phyloP scores from a whole-genome alignment of 2,329 filamentous ascomycete species.

The Sporothrix pallida region DNA sequence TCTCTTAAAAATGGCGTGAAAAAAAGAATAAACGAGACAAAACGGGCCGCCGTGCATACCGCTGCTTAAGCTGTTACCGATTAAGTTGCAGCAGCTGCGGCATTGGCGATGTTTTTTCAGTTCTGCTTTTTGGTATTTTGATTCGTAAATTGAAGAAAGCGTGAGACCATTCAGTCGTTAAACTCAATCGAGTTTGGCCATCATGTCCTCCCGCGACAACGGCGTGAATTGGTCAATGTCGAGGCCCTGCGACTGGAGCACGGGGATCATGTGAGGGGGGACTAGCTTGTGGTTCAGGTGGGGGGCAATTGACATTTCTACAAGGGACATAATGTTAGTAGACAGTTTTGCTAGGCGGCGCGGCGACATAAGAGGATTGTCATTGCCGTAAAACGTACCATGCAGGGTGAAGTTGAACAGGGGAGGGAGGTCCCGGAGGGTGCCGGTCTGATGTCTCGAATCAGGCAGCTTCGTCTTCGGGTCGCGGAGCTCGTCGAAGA shows the following conservation, averaged over 20 bases:
- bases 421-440: slow-evolving; percentile 79
- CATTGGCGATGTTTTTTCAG: not conserved
- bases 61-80: slow-evolving; percentile 28
- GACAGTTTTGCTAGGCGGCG: not conserved
- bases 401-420: slow-evolving; percentile 95
- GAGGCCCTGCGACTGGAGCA: slow-evolving; percentile 76
- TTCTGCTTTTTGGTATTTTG: slow-evolving; percentile 30
- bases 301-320: slow-evolving; percentile 91
- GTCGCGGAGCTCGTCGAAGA: slow-evolving; percentile 96
- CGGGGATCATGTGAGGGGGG: slow-evolving; percentile 77
- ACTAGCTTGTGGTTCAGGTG: slow-evolving; percentile 87
- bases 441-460: slow-evolving; percentile 84
- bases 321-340: not conserved
- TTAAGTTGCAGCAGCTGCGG: slow-evolving; percentile 22
- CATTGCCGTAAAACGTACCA: slow-evolving; percentile 63
- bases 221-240: slow-evolving; percentile 95
- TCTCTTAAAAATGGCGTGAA: slow-evolving; percentile 24
- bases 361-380: not conserved
- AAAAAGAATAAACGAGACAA: slow-evolving; percentile 27
- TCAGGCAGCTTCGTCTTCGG: slow-evolving; percentile 90
- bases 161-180: slow-evolving; percentile 20
- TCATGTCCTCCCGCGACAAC: slow-evolving; percentile 93
- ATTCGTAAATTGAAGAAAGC: slow-evolving; percentile 29
- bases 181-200: slow-evolving; percentile 90
- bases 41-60: not conserved